Evolutionary conservation across 2,329 filamentous ascomycete genomes (phyloP).

Genomic region (Neopestalotiopsis sp.): DNA sequence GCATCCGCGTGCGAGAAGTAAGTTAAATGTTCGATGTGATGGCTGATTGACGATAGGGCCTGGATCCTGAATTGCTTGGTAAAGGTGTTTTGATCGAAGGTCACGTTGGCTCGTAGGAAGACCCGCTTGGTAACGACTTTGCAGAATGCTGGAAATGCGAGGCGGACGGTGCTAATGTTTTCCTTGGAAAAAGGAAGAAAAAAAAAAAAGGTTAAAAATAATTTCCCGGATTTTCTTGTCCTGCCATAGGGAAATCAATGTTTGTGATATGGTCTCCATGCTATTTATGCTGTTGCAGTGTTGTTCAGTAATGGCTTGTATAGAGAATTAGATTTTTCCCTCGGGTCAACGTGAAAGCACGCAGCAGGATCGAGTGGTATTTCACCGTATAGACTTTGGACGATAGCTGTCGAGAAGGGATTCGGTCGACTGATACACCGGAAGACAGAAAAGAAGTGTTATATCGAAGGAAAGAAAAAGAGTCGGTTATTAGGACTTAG

Average conservation of each 20-base stretch:
- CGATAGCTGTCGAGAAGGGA: no score
- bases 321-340: neutral
- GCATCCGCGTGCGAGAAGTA: constrained; percentile 78
- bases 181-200: constrained; percentile 44
- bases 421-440: no score
- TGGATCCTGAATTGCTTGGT: constrained; percentile 75
- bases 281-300: constrained; percentile 51
- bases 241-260: constrained; percentile 63
- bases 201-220: constrained; percentile 54
- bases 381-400: neutral
- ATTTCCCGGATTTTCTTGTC: constrained; percentile 54
- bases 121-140: constrained; percentile 72
- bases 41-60: constrained; percentile 78
- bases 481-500: neutral
- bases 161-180: constrained; percentile 67
- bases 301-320: constrained; percentile 20
- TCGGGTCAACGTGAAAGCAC: constrained; percentile 5
- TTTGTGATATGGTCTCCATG: constrained; percentile 57
- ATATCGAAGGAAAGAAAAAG: neutral
- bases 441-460: no score
- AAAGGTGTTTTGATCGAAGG: constrained; percentile 77
- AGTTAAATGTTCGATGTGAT: constrained; percentile 77
- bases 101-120: constrained; percentile 72
- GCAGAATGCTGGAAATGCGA: constrained; percentile 73
- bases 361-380: no score